Evolutionary conservation across 345 rosid genomes (phyloP), one percentile per base, ranked within the genome.

Genomic region (Leavenworthia alabamica): DNA sequence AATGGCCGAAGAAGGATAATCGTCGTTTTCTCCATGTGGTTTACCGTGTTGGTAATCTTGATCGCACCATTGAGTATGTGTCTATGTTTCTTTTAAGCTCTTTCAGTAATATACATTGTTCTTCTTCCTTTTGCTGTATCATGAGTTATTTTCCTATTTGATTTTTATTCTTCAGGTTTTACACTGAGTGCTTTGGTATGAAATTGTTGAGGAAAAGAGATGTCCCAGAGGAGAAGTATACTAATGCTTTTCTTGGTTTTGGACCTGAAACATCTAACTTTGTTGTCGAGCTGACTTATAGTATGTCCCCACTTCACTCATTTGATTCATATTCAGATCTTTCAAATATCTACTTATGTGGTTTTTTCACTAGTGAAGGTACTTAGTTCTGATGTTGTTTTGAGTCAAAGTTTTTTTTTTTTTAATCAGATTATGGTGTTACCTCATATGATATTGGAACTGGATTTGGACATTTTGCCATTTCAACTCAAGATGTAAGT

Each of bases 401-500:
- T 23, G 31, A 12, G 55, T 62, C 10, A 47, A n/a, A 47, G 24
- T 50, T 28, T 46, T 64, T 49, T 23, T 20, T 40, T 3, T 67
- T 57, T 55, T n/a, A n/a, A n/a, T 19, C 79, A 89, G 97, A 93
- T 77, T 87, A 87, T 70, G 97, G 97, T 57, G 86, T 80, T 70
- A 74, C 77, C 26, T 87, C 96, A 9, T 87, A 93, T 75, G 99
- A 89, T 27, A 87, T 93, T 66, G 99, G 99, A 75, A 77, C 82
- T 73, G 96, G 99, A 8, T 87, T 89, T 59, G 97, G 97, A 51
- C 97, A 93, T 82, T 89, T 93, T 75, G 96, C 85, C 13, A 87
- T 93, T 64, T 78, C 91, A 32, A 85, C 99, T 54, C 73, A 74
- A 70, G 97, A 89, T 87, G 99, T 87, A 64, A 79, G 84, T 56